A percentile compares a stretch with the other conserved stretches of the same genome.
These are phyloP conservation scores for Podospora fimiseda DNA, from an alignment of 495 filamentous ascomycete species.

Conservation along the genomic window DNA sequence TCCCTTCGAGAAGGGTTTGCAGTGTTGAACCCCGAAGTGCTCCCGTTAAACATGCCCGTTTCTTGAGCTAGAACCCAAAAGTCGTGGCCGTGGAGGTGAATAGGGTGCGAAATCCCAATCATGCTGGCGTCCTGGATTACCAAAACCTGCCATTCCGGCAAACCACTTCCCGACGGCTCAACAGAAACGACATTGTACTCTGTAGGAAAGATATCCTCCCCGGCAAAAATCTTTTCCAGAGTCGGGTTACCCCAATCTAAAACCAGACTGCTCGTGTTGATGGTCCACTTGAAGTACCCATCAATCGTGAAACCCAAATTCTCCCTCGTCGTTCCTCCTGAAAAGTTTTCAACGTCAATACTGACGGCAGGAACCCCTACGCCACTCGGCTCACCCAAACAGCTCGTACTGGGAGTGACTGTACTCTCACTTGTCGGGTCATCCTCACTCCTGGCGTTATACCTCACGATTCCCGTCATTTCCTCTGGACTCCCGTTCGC, in stretches of 20 bases:
- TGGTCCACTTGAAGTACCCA: slow-evolving; percentile 27
- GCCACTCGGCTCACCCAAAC: slow-evolving; percentile 24
- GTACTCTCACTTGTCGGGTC: slow-evolving; percentile 29
- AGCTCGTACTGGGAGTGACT: slow-evolving; percentile 13
- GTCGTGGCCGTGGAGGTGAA: slow-evolving; percentile 51
- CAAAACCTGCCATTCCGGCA: slow-evolving; percentile 16
- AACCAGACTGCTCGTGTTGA: slow-evolving; percentile 27
- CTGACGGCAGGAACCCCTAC: slow-evolving; percentile 27
- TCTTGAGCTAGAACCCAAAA: slow-evolving; percentile 49
- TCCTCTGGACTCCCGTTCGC: slow-evolving; percentile 34
- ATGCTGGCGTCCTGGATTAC: slow-evolving; percentile 16
- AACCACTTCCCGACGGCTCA: background rate
- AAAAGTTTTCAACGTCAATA: slow-evolving; percentile 24
- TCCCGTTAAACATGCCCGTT: slow-evolving; percentile 6
- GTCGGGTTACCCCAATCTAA: slow-evolving; percentile 32
- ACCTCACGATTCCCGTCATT: slow-evolving; percentile 54
- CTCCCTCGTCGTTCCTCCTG: slow-evolving; percentile 13
- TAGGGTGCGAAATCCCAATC: slow-evolving; percentile 18
- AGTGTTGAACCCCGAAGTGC: slow-evolving; percentile 29
- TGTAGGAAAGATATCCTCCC: slow-evolving; percentile 24
- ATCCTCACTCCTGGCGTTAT: slow-evolving; percentile 30
- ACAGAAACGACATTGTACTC: slow-evolving; percentile 28
- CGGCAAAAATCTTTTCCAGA: slow-evolving; percentile 18
- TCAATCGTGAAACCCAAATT: slow-evolving; percentile 14
- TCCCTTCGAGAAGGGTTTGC: slow-evolving; percentile 53